Evolutionary conservation across 1,284 basidiomycete species (phyloP).

Genomic region (Fistulinella cinereoalba): DNA sequence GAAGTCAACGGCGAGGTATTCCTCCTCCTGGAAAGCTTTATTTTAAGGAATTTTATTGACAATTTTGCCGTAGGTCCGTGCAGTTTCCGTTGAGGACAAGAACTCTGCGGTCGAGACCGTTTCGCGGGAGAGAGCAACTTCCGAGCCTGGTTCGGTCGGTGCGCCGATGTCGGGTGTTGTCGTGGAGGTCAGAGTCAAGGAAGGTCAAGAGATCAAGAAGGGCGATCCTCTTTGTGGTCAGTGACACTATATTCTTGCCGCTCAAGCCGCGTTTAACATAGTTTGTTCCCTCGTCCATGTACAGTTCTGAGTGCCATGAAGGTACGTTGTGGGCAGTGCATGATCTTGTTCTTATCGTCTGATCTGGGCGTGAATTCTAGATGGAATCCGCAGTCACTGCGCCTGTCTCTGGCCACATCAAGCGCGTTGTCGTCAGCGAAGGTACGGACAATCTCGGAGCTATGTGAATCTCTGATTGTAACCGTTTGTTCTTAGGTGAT

Average conservation of each 20-base stretch:
- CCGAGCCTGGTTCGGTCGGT: constrained; percentile 93
- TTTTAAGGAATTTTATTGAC: no score
- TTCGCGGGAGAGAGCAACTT: constrained; percentile 89
- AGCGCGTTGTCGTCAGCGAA: constrained; percentile 86
- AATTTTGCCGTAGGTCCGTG: constrained; percentile 62
- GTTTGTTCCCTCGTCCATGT: constrained; percentile 10
- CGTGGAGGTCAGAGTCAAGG: constrained; percentile 95
- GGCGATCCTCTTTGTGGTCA: constrained; percentile 89
- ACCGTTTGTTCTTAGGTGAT: constrained; percentile 53
- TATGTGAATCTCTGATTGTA: not conserved
- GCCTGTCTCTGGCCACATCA: constrained; percentile 93
- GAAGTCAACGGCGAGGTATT: constrained; percentile 93
- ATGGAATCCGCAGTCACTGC: constrained; percentile 97
- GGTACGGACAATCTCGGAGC: constrained; percentile 41
- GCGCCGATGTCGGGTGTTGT: constrained; percentile 98
- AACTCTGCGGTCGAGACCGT: constrained; percentile 95
- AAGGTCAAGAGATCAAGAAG: constrained; percentile 96
- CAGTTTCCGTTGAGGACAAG: constrained; percentile 92
- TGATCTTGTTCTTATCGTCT: constrained; percentile 10
- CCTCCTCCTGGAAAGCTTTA: no score
- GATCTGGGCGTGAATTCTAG: constrained; percentile 41
- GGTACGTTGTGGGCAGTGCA: constrained; percentile 43
- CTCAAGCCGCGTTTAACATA: constrained; percentile 5
- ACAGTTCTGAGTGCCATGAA: constrained; percentile 89
- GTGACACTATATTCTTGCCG: constrained; percentile 27